A percentile compares a stretch with the other conserved stretches of the same genome.
These are phyloP conservation scores for Eucalyptus sp. DNA, from an alignment of 345 rosid species.

Conservation along the genomic window DNA sequence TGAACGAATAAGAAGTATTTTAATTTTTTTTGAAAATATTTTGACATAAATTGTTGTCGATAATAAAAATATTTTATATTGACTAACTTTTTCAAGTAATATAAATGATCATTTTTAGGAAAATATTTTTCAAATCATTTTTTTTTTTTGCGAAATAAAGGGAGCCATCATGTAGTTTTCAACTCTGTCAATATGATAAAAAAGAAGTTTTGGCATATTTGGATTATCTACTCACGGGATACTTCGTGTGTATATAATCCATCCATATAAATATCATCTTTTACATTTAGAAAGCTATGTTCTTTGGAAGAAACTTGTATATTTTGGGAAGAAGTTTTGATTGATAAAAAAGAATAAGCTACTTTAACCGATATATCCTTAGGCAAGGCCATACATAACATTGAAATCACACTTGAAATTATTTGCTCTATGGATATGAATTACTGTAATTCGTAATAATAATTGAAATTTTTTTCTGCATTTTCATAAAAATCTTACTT, in stretches of 20 bases:
- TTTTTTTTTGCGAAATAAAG: fast-evolving
- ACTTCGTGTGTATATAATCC: too few relatives aligned
- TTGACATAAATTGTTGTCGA: neutral
- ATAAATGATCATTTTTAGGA: neutral
- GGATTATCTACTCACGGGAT: too few relatives aligned
- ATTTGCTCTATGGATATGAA: neutral
- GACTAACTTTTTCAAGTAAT: neutral
- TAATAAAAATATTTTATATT: neutral
- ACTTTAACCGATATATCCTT: too few relatives aligned
- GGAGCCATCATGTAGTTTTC: neutral
- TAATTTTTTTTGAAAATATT: fast-evolving
- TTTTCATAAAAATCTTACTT: neutral
- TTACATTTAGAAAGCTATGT: too few relatives aligned
- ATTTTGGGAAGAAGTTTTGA: too few relatives aligned
- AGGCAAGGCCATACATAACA: too few relatives aligned
- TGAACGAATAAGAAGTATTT: neutral
- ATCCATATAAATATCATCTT: too few relatives aligned
- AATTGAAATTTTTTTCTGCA: neutral
- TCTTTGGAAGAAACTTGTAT: too few relatives aligned
- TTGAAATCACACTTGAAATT: neutral
- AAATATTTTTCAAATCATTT: neutral
- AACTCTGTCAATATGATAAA: neutral
- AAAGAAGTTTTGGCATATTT: too few relatives aligned
- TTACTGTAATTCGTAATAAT: neutral
- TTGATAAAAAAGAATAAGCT: too few relatives aligned